phyloP scores from a whole-genome alignment of 768 basidiomycete species.

The Pholiota microspora region DNA sequence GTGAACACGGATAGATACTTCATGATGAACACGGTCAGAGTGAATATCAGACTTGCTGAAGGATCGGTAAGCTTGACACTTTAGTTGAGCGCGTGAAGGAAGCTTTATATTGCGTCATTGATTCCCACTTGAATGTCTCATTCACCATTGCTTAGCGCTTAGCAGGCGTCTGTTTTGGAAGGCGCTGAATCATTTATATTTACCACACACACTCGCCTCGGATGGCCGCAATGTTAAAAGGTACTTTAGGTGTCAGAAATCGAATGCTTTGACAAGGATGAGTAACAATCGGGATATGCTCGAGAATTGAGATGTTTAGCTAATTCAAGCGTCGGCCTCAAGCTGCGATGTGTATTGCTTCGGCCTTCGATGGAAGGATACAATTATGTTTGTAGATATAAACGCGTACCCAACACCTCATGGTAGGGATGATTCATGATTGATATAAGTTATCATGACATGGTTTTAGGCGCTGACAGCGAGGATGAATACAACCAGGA shows the following conservation, averaged over 20 bases:
- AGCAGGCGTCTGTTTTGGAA: not conserved
- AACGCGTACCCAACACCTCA: too few relatives aligned
- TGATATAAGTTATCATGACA: too few relatives aligned
- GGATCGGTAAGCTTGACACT: not conserved
- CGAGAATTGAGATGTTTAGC: too few relatives aligned
- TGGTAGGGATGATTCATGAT: too few relatives aligned
- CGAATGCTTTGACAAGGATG: too few relatives aligned
- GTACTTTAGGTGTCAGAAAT: too few relatives aligned
- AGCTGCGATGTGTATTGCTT: too few relatives aligned
- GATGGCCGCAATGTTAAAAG: not conserved
- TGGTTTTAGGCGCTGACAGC: not conserved
- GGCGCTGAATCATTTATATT: not conserved
- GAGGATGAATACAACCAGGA: not conserved
- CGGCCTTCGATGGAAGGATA: too few relatives aligned
- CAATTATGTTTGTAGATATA: too few relatives aligned
- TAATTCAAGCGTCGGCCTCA: too few relatives aligned
- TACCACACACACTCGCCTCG: too few relatives aligned
- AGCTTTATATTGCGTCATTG: slow-evolving; percentile 26
- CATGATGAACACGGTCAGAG: slow-evolving; percentile 3
- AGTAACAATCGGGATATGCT: too few relatives aligned
- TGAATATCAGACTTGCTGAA: not conserved
- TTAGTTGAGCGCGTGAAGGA: slow-evolving; percentile 1
- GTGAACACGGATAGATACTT: slow-evolving; percentile 3
- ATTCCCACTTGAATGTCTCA: slow-evolving; percentile 20
- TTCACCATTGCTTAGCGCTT: not conserved